These are phyloP conservation scores for Cucurbitaria berberidis DNA, from an alignment of 2,329 filamentous ascomycete genomes.

Conservation along the genomic window DNA sequence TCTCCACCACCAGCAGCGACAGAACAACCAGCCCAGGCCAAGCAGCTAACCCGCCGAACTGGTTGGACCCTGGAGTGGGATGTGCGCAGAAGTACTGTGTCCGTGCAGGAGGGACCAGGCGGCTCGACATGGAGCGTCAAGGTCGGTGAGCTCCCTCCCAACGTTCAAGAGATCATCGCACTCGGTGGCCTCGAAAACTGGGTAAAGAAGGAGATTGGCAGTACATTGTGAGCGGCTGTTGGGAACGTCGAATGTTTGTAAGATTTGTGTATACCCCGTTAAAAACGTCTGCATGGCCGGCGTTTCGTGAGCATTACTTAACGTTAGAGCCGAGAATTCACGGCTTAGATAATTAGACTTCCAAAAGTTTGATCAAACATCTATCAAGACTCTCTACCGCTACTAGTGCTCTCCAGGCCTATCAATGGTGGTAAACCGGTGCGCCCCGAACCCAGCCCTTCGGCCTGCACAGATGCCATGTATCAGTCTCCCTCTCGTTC, in stretches of 20 bases:
- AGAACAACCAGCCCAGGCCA: constrained; percentile 53
- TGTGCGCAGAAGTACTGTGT: constrained; percentile 72
- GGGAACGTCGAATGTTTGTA: constrained; percentile 1
- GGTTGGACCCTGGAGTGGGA: constrained; percentile 89
- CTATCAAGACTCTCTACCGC: not conserved
- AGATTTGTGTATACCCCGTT: constrained; percentile 25
- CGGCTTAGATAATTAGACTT: not conserved
- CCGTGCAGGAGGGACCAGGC: constrained; percentile 70
- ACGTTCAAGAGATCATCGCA: constrained; percentile 71
- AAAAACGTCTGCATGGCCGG: constrained; percentile 19
- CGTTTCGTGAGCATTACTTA: constrained; percentile 5
- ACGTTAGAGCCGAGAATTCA: not conserved
- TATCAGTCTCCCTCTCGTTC: constrained; percentile 29
- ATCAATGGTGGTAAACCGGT: constrained; percentile 28
- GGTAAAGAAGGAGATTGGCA: constrained; percentile 73
- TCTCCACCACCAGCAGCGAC: constrained; percentile 50
- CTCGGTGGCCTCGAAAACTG: constrained; percentile 79
- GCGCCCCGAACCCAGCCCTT: constrained; percentile 28
- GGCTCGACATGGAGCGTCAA: constrained; percentile 77
- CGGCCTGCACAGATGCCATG: constrained; percentile 32
- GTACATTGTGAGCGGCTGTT: constrained; percentile 22
- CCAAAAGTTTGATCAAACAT: not conserved
- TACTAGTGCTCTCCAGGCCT: not conserved
- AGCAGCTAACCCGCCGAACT: constrained; percentile 71
- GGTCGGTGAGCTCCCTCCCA: constrained; percentile 82